A percentile compares a stretch with the other conserved stretches of the same genome.
Conservation (phyloP, 371 early-diverging fungal genomes). For the Saksenaea vasiformis region DNA sequence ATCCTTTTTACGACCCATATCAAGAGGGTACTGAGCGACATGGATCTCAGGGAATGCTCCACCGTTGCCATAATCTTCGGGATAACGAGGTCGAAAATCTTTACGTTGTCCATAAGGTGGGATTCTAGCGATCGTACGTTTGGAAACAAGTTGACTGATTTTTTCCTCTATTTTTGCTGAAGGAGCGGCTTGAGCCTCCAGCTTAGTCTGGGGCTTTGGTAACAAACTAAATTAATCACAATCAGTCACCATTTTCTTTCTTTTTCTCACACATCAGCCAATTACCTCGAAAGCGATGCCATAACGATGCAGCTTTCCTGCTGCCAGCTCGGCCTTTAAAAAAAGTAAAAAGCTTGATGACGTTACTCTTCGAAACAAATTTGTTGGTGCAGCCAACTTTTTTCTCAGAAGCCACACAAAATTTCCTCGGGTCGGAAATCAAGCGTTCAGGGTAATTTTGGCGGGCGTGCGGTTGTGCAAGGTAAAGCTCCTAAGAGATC, state of each 20-base stretch:
- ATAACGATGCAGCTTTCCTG: slow-evolving; percentile 9
- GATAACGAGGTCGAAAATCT: slow-evolving; percentile 79
- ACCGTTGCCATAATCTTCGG: slow-evolving; percentile 93
- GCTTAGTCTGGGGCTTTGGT: slow-evolving; percentile 46
- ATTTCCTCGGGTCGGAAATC: too few species aligned
- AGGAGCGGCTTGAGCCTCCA: slow-evolving; percentile 25
- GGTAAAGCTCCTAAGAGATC: too few species aligned
- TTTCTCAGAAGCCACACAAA: too few species aligned
- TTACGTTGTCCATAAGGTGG: slow-evolving; percentile 84
- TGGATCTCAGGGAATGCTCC: slow-evolving; percentile 96
- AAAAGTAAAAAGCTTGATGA: background rate
- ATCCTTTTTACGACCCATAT: slow-evolving; percentile 85
- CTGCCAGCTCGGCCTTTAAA: background rate
- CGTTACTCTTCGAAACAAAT: too few species aligned
- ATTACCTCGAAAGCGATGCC: slow-evolving; percentile 38
- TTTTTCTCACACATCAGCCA: background rate
- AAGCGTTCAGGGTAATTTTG: too few species aligned
- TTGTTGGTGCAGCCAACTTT: background rate
- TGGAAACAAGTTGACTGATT: slow-evolving; percentile 38
- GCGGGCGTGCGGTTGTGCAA: too few species aligned
- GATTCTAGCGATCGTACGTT: slow-evolving; percentile 42
- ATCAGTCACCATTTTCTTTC: background rate
- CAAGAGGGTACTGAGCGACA: slow-evolving; percentile 88
- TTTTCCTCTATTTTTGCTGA: slow-evolving; percentile 39
- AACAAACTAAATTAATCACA: slow-evolving; percentile 30